phyloP scores from a whole-genome alignment of 805 yeast genomes.

The Candida sithepensis region DNA sequence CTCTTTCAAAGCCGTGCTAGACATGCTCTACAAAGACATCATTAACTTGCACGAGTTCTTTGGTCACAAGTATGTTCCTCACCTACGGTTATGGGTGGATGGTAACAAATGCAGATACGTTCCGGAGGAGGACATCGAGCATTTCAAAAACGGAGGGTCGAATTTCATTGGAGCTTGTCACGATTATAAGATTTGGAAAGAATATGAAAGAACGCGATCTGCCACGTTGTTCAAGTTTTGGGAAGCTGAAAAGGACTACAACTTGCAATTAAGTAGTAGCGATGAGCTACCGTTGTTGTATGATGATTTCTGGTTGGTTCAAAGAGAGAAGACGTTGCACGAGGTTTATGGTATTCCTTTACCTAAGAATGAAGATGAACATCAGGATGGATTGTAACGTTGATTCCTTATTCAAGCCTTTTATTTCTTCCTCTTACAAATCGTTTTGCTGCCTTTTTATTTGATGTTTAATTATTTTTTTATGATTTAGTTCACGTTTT shows the following conservation, averaged over 20 bases:
- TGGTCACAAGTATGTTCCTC: slow-evolving; percentile 32
- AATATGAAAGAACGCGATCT: slow-evolving; percentile 33
- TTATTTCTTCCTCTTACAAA: no score
- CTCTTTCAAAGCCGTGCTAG: slow-evolving; percentile 17
- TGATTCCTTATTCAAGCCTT: neutral
- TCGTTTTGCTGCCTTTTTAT: no score
- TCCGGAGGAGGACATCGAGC: slow-evolving; percentile 37
- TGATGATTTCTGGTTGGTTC: slow-evolving; percentile 24
- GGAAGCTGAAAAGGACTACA: slow-evolving; percentile 19
- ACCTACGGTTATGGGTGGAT: slow-evolving; percentile 37
- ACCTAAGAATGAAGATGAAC: neutral
- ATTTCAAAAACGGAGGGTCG: slow-evolving; percentile 31
- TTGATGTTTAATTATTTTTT: no score
- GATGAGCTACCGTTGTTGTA: slow-evolving; percentile 26
- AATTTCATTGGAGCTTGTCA: slow-evolving; percentile 41
- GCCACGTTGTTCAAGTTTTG: slow-evolving; percentile 23
- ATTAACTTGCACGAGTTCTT: slow-evolving; percentile 21
- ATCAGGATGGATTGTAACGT: neutral
- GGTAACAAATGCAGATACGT: slow-evolving; percentile 36
- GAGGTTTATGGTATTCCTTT: slow-evolving; percentile 18
- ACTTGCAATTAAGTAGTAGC: slow-evolving; percentile 14
- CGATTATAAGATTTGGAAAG: slow-evolving; percentile 36
- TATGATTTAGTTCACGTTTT: no score
- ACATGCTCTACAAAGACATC: slow-evolving; percentile 23
- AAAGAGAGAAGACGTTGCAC: slow-evolving; percentile 18